These are phyloP conservation scores for Diaporthe sp. DNA, from an alignment of 2,329 filamentous ascomycete genomes.

Conservation along the genomic window DNA sequence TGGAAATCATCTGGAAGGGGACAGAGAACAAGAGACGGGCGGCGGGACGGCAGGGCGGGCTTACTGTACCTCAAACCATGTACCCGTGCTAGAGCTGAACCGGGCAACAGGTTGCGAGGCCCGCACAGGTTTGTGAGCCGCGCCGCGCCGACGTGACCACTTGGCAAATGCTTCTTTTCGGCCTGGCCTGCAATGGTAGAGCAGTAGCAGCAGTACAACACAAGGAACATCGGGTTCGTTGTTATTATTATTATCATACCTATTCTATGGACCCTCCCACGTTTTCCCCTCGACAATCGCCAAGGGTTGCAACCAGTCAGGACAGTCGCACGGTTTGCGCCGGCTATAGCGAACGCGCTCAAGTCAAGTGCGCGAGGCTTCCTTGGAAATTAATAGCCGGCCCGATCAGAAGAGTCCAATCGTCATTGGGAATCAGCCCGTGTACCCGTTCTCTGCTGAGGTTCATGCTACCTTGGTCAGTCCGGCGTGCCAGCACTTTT, in stretches of 20 bases:
- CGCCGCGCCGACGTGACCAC: constrained; percentile 22
- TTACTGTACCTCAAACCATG: background rate
- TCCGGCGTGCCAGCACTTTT: constrained; percentile 15
- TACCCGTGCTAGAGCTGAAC: constrained; percentile 22
- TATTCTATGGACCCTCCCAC: background rate
- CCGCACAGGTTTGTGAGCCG: constrained; percentile 13
- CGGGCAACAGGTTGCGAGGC: constrained; percentile 31
- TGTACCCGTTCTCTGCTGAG: background rate
- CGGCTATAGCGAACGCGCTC: background rate
- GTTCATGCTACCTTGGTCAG: constrained; percentile 6
- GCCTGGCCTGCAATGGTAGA: background rate
- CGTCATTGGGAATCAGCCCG: constrained; percentile 13
- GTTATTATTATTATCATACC: background rate
- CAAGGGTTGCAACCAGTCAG: constrained; percentile 13
- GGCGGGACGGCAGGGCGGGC: background rate
- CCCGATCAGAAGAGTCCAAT: constrained; percentile 25
- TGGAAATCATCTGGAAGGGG: constrained; percentile 38
- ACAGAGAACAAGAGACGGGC: background rate
- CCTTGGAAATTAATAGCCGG: background rate
- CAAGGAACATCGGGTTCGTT: background rate
- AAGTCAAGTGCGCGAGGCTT: background rate
- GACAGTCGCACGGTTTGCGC: background rate
- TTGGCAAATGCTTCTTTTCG: constrained; percentile 31
- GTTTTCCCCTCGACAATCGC: background rate
- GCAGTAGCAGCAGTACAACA: background rate